Evolutionary conservation across 31 red algal species (phyloP), one percentile per base, ranked within the genome.

Genomic region (Endocladia muricata): DNA sequence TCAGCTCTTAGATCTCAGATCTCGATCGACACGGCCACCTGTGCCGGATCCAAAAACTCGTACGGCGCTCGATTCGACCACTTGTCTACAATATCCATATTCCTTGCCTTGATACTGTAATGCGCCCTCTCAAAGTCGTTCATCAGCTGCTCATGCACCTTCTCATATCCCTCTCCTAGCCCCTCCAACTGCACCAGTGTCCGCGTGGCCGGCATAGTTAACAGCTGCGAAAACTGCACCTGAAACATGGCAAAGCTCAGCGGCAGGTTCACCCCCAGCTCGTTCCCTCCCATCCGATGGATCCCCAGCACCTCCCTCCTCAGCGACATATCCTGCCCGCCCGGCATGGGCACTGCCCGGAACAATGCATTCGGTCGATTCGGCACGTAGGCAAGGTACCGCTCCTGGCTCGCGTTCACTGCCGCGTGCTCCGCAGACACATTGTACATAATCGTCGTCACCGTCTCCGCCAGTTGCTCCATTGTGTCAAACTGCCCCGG

Each of bases 381-480:
- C 5, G 87, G 87, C 6, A 75, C 77, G 72, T 91, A 91, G 0
- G 78, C 59, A 22, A 91, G 47, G 61, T 91, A 91, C 52, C 73
- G 61, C 49, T 77, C 65, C 71, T 83, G 77, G 21, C 67, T 74
- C 17, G 41, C 40, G 56, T 91, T 91, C 42, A 91, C 79, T 21
- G 87, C 87, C 5, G 87, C 55, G 41, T 90, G 86, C 39, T 90
- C 70, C 6, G 86, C 86, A 21, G 86, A 82, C 33, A 76, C 69
- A 33, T 57, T 81, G 70, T 77, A 90, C 11, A 90, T 76, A 9
- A 90, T 77, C 22, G 78, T 82, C 22, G 86, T 90, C 21, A 81
- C 49, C 7, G 78, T 77, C 34, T 82, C 78, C 22, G 40, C 43
- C 3, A 90, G 60, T 22, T 68, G 41, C 37, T 75, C 59, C 11